Evolutionary conservation across 2,329 filamentous ascomycete genomes (phyloP), one percentile per base, ranked within the genome.

Genomic region (Xylariales sp.): DNA sequence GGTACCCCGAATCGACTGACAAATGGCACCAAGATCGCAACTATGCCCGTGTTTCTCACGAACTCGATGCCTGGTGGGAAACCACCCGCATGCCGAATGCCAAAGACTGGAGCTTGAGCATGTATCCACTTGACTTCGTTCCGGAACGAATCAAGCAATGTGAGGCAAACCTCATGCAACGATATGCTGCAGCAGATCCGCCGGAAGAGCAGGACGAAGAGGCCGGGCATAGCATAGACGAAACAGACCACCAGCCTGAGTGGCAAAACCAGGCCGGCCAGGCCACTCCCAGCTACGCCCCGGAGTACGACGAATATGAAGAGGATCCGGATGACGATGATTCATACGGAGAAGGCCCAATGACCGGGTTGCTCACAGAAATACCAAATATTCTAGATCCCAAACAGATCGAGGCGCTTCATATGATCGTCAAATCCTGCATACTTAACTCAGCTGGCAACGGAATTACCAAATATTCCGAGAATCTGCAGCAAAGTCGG

Each of bases 371-470:
- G 11, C 69, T 97, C 42, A 96, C 91, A 0, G 91, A 97, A 60
- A 88, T 97, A 10, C 91, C 91, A 21, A 86, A 97, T 51, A 95
- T 96, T 27, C 73, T 97, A 21, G 90, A 94, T 31, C 91, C 91
- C 0, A 90, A 89, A 42, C 91, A 97, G 63, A 96, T 96, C 40
- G 91, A 97, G 63, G 90, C 93, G 5, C 69, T 97, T 40, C 91
- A 95, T 42, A 95, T 96, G 90, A 94, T 96, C 45, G 84, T 97
- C 54, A 95, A 96, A 69, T 90, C 88, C 11, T 94, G 90, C 47
- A 94, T 97, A 40, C 80, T 95, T 16, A 87, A 94, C 54, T 82
- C 80, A n/a, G 73, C 79, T 45, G 86, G 86, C 45, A 84, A 85
- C 49, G 80, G 82, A 0, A 66, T 80, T 6, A 85, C 82, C 32